Evolutionary conservation across 225 moss, liverwort and hornwort genomes (phyloP).

Genomic region (Marchantia paleacea): DNA sequence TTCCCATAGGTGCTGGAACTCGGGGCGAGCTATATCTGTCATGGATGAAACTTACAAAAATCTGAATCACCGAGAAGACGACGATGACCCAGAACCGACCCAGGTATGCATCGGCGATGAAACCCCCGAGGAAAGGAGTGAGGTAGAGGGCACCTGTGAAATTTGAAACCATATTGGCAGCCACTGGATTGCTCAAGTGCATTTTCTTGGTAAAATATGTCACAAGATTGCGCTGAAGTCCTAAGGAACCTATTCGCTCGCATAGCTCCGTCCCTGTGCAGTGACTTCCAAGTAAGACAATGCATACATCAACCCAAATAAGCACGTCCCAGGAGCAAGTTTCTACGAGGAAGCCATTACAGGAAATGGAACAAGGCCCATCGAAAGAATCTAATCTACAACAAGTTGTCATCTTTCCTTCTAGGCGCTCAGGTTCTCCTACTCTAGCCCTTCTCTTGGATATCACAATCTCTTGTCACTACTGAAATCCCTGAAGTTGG

Average conservation of each 20-base stretch:
- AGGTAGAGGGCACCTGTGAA: conserved; percentile 95
- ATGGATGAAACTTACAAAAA: conserved; percentile 48
- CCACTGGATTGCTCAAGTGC: conserved; percentile 71
- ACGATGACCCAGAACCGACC: conserved; percentile 93
- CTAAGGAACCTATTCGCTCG: conserved; percentile 86
- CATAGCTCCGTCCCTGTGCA: conserved; percentile 79
- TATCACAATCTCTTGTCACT: too few species aligned
- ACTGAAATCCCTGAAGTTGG: too few species aligned
- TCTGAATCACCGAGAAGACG: conserved; percentile 65
- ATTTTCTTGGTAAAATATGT: conserved; percentile 73
- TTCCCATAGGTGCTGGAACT: background rate
- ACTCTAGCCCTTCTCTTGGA: too few species aligned
- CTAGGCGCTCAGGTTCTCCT: too few species aligned
- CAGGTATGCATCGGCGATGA: conserved; percentile 81
- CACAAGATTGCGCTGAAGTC: conserved; percentile 84
- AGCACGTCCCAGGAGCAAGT: too few species aligned
- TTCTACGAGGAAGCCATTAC: too few species aligned
- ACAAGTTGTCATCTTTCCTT: too few species aligned
- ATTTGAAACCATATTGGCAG: conserved; percentile 97
- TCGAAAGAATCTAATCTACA: too few species aligned
- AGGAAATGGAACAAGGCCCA: too few species aligned
- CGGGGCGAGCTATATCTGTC: background rate
- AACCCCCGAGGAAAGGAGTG: conserved; percentile 93
- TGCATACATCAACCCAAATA: background rate
- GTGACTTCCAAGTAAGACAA: background rate